Percentiles rank a stretch among this genome's conserved stretches.
Conservation (phyloP, 2,329 filamentous ascomycete genomes). For the Tolypocladium inflatum region DNA sequence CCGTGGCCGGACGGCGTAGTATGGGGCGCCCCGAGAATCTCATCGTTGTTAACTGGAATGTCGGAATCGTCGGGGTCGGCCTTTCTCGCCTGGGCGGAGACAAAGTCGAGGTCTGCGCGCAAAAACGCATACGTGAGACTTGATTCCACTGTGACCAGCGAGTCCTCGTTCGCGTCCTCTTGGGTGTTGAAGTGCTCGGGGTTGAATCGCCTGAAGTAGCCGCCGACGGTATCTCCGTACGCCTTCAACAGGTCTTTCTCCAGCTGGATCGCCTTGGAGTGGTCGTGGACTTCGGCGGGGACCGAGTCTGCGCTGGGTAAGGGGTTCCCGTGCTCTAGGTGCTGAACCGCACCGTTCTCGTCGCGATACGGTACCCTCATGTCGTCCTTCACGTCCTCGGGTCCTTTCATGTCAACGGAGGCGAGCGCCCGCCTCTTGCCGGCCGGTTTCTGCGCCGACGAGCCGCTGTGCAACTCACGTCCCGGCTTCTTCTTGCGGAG, state of each 20-base stretch:
- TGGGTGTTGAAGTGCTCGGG: constrained; percentile 61
- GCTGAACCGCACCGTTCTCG: constrained; percentile 20
- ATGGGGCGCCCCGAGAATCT: constrained; percentile 60
- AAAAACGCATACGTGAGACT: constrained; percentile 89
- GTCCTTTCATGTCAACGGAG: constrained; percentile 38
- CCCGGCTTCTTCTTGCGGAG: constrained; percentile 39
- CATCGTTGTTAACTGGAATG: constrained; percentile 72
- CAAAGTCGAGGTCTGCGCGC: constrained; percentile 88
- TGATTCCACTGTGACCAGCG: constrained; percentile 57
- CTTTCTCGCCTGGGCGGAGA: constrained; percentile 79
- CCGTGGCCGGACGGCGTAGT: constrained; percentile 44
- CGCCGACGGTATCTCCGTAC: constrained; percentile 80
- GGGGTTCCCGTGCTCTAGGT: constrained; percentile 25
- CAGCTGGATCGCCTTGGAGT: constrained; percentile 54
- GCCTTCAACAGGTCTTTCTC: constrained; percentile 62
- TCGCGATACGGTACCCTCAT: constrained; percentile 22
- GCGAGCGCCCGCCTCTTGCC: constrained; percentile 17
- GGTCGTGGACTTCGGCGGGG: constrained; percentile 42
- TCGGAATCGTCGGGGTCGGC: constrained; percentile 68
- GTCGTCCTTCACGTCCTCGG: constrained; percentile 32
- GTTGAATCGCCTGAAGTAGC: constrained; percentile 87
- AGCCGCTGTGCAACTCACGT: constrained; percentile 7
- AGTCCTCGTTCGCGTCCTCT: constrained; percentile 16
- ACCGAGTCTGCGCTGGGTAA: constrained; percentile 31
- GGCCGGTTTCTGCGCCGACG: constrained; percentile 6